Evolutionary conservation across 352 stramenopile genomes (phyloP).

Genomic region (Globisporangium cederbergense): DNA sequence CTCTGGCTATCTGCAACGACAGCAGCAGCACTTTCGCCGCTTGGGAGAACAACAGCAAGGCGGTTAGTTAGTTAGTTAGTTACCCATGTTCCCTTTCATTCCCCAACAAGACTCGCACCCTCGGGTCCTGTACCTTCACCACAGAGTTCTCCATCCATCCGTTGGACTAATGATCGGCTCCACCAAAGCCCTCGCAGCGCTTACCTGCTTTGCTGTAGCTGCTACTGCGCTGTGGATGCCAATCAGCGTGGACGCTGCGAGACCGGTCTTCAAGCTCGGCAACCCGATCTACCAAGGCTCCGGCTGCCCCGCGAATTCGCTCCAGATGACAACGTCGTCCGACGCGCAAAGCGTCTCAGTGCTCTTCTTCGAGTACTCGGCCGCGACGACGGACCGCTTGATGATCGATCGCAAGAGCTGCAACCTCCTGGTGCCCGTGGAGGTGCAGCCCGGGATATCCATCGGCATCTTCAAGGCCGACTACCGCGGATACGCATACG

Average conservation of each 20-base stretch:
- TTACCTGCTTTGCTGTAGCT: background rate
- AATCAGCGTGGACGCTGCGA: background rate
- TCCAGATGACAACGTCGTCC: conserved; percentile 22
- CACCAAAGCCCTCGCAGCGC: background rate
- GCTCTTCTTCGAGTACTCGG: conserved; percentile 29
- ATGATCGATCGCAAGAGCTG: conserved; percentile 23
- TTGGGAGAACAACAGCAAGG: background rate
- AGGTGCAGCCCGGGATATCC: conserved; percentile 20
- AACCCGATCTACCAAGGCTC: conserved; percentile 29
- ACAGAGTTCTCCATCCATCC: background rate
- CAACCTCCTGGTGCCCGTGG: conserved; percentile 26
- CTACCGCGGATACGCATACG: conserved; percentile 33
- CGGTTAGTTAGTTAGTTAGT: too few relatives aligned
- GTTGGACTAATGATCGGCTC: background rate
- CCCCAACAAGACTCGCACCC: background rate
- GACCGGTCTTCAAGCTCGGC: conserved; percentile 21
- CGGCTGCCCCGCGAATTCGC: conserved; percentile 28
- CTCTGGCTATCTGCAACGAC: conserved; percentile 4
- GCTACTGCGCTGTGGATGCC: background rate
- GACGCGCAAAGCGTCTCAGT: conserved; percentile 34
- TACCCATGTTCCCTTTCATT: background rate
- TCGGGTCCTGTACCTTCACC: background rate
- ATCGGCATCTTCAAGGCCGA: conserved; percentile 31
- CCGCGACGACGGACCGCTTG: conserved; percentile 8
- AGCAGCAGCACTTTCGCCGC: background rate